phyloP scores from a whole-genome alignment of 768 basidiomycete species.

The Amanita pallidorosea region DNA sequence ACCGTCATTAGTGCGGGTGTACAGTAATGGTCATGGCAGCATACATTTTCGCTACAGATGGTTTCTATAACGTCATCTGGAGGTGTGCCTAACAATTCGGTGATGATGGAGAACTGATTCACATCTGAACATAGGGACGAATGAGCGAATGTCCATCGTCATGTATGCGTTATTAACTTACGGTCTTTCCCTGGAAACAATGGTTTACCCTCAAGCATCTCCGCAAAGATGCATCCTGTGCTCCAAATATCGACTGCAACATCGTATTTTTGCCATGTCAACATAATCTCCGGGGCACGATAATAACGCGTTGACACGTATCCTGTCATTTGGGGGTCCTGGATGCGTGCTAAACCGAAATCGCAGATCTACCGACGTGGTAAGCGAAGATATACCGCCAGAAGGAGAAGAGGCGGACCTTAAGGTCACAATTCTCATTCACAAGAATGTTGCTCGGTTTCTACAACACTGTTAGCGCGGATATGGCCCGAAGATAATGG shows the following conservation, averaged over 20 bases:
- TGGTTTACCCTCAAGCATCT: slow-evolving; percentile 98
- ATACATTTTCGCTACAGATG: slow-evolving; percentile 93
- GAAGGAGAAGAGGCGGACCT: slow-evolving; percentile 35
- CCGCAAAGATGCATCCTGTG: slow-evolving; percentile 98
- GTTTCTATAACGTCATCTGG: slow-evolving; percentile 99
- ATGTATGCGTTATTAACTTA: slow-evolving; percentile 34
- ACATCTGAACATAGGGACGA: slow-evolving; percentile 57
- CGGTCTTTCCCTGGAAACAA: slow-evolving; percentile 99
- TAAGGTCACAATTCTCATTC: slow-evolving; percentile 99
- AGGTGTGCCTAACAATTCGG: slow-evolving; percentile 95
- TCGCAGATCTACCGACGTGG: slow-evolving; percentile 74
- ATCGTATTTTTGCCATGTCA: slow-evolving; percentile 99
- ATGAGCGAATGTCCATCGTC: neutral
- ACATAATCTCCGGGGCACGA: slow-evolving; percentile 98
- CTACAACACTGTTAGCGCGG: slow-evolving; percentile 24
- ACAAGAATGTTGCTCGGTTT: slow-evolving; percentile 99
- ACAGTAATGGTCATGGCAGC: slow-evolving; percentile 17
- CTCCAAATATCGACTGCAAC: slow-evolving; percentile 99
- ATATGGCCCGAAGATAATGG: neutral
- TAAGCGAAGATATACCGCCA: neutral
- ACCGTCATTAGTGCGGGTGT: slow-evolving; percentile 3
- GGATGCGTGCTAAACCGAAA: slow-evolving; percentile 96
- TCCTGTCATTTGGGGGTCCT: slow-evolving; percentile 99
- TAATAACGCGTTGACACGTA: slow-evolving; percentile 99
- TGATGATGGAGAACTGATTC: slow-evolving; percentile 99